These are phyloP conservation scores for Rhodotorula sp. DNA, from an alignment of 1,284 basidiomycete genomes.

Conservation along the genomic window DNA sequence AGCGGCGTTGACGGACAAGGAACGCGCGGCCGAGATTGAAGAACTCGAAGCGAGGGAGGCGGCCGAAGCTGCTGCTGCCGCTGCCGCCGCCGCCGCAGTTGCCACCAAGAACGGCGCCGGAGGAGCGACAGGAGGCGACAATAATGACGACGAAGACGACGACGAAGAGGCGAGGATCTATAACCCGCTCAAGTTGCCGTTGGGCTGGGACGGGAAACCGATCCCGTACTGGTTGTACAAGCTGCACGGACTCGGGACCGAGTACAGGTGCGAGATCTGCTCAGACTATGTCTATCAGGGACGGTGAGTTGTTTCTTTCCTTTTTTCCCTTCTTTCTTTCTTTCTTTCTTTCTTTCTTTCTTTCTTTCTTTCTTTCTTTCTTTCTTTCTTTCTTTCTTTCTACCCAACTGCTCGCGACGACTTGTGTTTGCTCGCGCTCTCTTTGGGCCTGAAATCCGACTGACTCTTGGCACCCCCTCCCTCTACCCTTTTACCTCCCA, in stretches of 20 bases:
- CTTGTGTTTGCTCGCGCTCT: neutral
- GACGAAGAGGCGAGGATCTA: conserved; percentile 94
- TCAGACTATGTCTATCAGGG: conserved; percentile 95
- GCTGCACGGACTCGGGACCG: conserved; percentile 92
- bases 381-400: neutral
- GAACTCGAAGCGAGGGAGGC: conserved; percentile 54
- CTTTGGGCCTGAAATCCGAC: neutral
- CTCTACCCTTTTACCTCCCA: too few species aligned
- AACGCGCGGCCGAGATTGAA: conserved; percentile 92
- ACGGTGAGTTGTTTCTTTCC: conserved; percentile 55
- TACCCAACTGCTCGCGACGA: too few species aligned
- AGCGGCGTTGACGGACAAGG: conserved; percentile 91
- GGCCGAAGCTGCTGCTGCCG: conserved; percentile 58
- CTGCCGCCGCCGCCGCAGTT: conserved; percentile 55
- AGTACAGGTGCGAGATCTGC: conserved; percentile 97
- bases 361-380: too few species aligned
- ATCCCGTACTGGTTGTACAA: conserved; percentile 99
- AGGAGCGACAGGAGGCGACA: too few species aligned
- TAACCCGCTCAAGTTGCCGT: conserved; percentile 93
- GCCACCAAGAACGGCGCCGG: conserved; percentile 20
- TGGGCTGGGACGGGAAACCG: conserved; percentile 97
- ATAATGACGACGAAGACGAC: conserved; percentile 84
- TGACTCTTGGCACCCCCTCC: neutral
- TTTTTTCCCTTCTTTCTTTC: neutral
- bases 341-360: conserved; percentile 12